Evolutionary conservation across 306 rosid genomes (phyloP).

Genomic region (Alnus rubra): DNA sequence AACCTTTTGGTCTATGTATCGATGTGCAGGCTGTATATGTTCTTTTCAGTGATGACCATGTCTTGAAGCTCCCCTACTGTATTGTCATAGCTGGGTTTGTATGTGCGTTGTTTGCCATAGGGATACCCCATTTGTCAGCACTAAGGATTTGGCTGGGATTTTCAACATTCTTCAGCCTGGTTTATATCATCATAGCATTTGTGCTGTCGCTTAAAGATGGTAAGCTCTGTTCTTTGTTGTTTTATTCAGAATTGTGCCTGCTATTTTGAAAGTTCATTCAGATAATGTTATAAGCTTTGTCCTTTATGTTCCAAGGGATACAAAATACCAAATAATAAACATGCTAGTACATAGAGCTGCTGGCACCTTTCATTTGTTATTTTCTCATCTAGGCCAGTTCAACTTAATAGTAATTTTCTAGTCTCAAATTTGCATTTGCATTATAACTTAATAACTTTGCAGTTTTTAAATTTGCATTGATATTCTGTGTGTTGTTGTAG

Average conservation of each 20-base stretch:
- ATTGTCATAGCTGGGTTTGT: slow-evolving; percentile 77
- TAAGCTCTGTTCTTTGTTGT: slow-evolving; percentile 35
- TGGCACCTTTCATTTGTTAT: background rate
- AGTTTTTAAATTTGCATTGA: background rate
- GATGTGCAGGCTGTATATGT: slow-evolving; percentile 69
- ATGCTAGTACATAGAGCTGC: background rate
- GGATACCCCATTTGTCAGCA: slow-evolving; percentile 94
- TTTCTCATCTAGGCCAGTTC: background rate
- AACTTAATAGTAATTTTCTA: background rate
- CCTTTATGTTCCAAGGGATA: background rate
- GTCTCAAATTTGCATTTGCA: too few relatives aligned
- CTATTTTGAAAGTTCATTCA: slow-evolving; percentile 2
- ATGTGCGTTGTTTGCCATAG: slow-evolving; percentile 80
- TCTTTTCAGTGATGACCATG: slow-evolving; percentile 60
- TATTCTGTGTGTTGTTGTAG: slow-evolving; percentile 36
- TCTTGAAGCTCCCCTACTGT: slow-evolving; percentile 80
- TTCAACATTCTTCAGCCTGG: slow-evolving; percentile 76
- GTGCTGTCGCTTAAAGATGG: slow-evolving; percentile 73
- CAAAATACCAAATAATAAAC: background rate
- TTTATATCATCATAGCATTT: slow-evolving; percentile 60
- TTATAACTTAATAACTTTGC: background rate
- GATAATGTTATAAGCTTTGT: background rate
- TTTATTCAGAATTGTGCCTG: background rate
- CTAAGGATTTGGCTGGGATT: slow-evolving; percentile 87
- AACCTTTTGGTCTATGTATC: slow-evolving; percentile 1